Evolutionary conservation across 768 basidiomycete genomes (phyloP).

Genomic region (Porpolomopsis calyptriformis): DNA sequence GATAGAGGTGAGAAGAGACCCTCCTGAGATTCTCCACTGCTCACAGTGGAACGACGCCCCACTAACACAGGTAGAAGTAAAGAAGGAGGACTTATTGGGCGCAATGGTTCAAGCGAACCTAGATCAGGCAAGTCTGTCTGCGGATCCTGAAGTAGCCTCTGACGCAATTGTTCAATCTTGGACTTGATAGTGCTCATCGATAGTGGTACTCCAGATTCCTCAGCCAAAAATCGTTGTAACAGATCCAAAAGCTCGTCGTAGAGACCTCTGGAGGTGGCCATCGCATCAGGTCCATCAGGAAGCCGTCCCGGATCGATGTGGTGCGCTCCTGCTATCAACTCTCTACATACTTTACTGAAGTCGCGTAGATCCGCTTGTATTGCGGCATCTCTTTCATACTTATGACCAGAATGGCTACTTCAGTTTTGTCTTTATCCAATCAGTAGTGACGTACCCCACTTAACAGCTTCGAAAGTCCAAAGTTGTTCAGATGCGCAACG

Average conservation of each 20-base stretch:
- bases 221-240: constrained; percentile 34
- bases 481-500: constrained; percentile 33
- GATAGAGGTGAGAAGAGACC: neutral
- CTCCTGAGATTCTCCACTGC: neutral
- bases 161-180: constrained; percentile 15
- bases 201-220: constrained; percentile 29
- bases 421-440: no score
- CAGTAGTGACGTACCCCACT: constrained; percentile 31
- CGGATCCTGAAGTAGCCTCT: neutral
- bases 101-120: no score
- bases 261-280: constrained; percentile 20
- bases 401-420: no score
- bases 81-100: no score
- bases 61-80: neutral
- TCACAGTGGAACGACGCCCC: neutral
- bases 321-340: constrained; percentile 33
- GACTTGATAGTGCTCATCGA: constrained; percentile 26
- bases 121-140: neutral
- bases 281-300: constrained; percentile 30
- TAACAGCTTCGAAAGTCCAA: constrained; percentile 31
- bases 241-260: constrained; percentile 33
- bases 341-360: constrained; percentile 37
- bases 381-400: no score
- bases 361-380: no score
- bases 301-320: constrained; percentile 23